These are phyloP conservation scores for Calonectria montana DNA, from an alignment of 2,329 filamentous ascomycete genomes.

Conservation along the genomic window DNA sequence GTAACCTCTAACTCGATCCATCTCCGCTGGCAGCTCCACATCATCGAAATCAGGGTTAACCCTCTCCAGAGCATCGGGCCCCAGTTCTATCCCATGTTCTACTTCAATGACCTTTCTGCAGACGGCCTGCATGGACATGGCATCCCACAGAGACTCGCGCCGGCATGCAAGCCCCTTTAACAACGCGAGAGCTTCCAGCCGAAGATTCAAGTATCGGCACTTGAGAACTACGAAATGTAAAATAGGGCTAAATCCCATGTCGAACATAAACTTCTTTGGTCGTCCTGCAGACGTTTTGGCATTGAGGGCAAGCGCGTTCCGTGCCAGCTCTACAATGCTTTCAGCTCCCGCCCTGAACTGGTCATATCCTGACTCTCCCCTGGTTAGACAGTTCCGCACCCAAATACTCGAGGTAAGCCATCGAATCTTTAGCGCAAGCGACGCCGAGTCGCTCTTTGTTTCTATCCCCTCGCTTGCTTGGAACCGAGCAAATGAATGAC, in stretches of 20 bases:
- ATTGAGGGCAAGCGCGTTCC: constrained; percentile 8
- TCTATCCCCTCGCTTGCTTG: neutral
- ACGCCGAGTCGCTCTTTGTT: constrained; percentile 12
- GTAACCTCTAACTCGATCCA: constrained; percentile 33
- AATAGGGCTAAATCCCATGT: constrained; percentile 53
- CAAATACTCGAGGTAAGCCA: constrained; percentile 49
- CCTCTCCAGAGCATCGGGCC: constrained; percentile 22
- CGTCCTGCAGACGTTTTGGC: neutral
- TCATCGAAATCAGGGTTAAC: neutral
- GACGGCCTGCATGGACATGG: constrained; percentile 43
- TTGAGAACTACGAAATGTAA: constrained; percentile 53
- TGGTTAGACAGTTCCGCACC: constrained; percentile 44
- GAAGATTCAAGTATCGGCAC: constrained; percentile 51
- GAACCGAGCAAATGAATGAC: constrained; percentile 37
- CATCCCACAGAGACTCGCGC: constrained; percentile 53
- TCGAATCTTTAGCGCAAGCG: constrained; percentile 44
- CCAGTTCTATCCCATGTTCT: constrained; percentile 50
- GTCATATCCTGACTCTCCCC: constrained; percentile 51
- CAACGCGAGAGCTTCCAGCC: constrained; percentile 48
- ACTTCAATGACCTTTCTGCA: constrained; percentile 50
- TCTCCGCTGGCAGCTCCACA: constrained; percentile 24
- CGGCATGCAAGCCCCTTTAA: constrained; percentile 44
- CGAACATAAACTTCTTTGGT: constrained; percentile 52
- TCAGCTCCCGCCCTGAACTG: constrained; percentile 43
- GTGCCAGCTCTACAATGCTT: constrained; percentile 45